Conservation (phyloP, 352 stramenopile species). For the Phytophthora pisi region DNA sequence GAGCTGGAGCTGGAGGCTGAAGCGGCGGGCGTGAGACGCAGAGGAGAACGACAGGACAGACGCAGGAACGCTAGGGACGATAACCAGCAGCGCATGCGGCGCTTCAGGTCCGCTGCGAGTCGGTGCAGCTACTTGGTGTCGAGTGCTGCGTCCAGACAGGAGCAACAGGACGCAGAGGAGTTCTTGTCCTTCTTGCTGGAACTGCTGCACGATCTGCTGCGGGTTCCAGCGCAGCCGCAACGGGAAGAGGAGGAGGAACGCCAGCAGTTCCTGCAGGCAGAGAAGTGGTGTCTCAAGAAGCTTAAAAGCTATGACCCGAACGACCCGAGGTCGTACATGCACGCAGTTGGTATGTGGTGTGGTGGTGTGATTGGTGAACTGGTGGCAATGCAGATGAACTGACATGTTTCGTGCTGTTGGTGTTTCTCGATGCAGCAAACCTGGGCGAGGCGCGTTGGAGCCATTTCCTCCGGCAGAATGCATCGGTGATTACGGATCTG, state of each 20-base stretch:
- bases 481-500: slow-evolving; percentile 70
- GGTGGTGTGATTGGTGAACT: neutral
- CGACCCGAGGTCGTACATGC: slow-evolving; percentile 62
- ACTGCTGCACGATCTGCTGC: slow-evolving; percentile 65
- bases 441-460: slow-evolving; percentile 68
- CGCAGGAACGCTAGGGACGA: slow-evolving; percentile 22
- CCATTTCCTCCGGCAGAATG: slow-evolving; percentile 59
- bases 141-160: slow-evolving; percentile 41
- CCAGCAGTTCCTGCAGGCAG: slow-evolving; percentile 27
- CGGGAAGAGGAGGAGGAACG: slow-evolving; percentile 26
- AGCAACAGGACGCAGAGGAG: slow-evolving; percentile 86
- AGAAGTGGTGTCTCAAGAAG: slow-evolving; percentile 32
- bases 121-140: slow-evolving; percentile 60
- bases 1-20: slow-evolving; percentile 4
- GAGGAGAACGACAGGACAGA: slow-evolving; percentile 5
- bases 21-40: slow-evolving; percentile 3
- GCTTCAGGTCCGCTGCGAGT: slow-evolving; percentile 41
- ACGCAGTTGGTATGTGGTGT: slow-evolving; percentile 57
- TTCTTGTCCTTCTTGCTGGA: slow-evolving; percentile 78
- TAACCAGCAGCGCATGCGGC: slow-evolving; percentile 35
- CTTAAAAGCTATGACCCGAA: slow-evolving; percentile 41
- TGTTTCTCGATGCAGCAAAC: slow-evolving; percentile 37
- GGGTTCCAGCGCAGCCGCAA: slow-evolving; percentile 19
- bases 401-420: neutral
- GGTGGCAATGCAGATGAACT: neutral